Evolutionary conservation across 2,329 filamentous ascomycete species (phyloP).

Genomic region (Fusarium sp.): DNA sequence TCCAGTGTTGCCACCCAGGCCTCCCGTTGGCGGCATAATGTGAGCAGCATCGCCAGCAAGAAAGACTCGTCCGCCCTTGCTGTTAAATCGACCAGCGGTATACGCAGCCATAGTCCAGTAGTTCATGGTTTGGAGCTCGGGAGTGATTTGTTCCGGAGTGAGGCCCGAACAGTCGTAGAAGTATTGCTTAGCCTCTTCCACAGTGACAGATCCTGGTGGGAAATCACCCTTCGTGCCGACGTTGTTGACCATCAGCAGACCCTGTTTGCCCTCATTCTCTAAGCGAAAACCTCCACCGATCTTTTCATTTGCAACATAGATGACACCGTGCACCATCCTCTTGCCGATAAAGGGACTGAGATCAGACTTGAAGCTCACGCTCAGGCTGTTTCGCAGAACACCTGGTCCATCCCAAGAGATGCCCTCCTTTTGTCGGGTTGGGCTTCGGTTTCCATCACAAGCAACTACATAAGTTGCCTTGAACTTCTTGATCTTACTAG

Average conservation of each 20-base stretch:
- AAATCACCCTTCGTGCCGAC: not conserved
- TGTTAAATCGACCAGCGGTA: not conserved
- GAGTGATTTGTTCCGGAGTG: not conserved
- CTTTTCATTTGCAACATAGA: not conserved
- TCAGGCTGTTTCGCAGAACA: not conserved
- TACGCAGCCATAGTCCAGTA: not conserved
- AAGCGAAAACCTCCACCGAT: not conserved
- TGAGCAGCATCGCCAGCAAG: constrained; percentile 1
- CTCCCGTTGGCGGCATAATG: not conserved
- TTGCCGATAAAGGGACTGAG: not conserved
- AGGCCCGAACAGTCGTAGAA: not conserved
- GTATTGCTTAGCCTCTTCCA: not conserved
- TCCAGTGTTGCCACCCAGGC: not conserved
- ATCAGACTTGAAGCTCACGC: not conserved
- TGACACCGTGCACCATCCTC: not conserved
- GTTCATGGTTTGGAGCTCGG: not conserved
- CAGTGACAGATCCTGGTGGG: not conserved
- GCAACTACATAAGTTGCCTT: constrained; percentile 7
- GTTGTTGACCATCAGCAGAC: not conserved
- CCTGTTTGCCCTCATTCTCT: not conserved
- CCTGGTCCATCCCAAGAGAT: not conserved
- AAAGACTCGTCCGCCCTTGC: not conserved
- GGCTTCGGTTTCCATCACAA: constrained; percentile 9
- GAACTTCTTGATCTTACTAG: constrained; percentile 10
- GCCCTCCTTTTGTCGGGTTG: not conserved